Evolutionary conservation across 2,329 filamentous ascomycete species (phyloP), one percentile per base, ranked within the genome.

Genomic region (Lecanicillium sp.): DNA sequence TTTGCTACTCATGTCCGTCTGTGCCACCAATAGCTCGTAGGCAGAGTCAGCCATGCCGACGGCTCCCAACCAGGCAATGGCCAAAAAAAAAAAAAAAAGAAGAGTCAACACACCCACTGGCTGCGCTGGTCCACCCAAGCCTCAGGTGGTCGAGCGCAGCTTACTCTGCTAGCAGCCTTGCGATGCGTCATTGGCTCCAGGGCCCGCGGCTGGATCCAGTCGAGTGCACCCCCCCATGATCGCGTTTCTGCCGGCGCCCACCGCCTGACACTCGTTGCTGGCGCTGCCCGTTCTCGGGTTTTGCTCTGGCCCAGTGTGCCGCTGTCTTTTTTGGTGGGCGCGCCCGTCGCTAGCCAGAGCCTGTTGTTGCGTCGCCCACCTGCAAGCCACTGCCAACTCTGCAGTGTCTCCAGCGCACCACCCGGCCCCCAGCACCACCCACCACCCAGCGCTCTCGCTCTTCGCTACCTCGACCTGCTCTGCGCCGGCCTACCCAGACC

Each of bases 111-210:
- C n/a, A n/a, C n/a, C n/a, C n/a, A n/a, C n/a, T n/a, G n/a, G n/a
- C n/a, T n/a, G n/a, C n/a, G n/a, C n/a, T n/a, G n/a, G n/a, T n/a
- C n/a, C n/a, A n/a, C n/a, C n/a, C n/a, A n/a, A n/a, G n/a, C n/a
- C n/a, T n/a, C n/a, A n/a, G n/a, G n/a, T n/a, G n/a, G n/a, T n/a
- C n/a, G n/a, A n/a, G n/a, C n/a, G n/a, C n/a, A n/a, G n/a, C n/a
- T 29, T 29, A 12, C 12, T 29, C 12, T 29, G 26, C 26, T 29
- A 12, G 26, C 12, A 29, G 44, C 44, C 44, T 47, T 47, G 44
- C 33, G 27, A 12, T 49, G 46, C 46, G 46, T 49, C 46, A 49
- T 49, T 49, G 46, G 46, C 44, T 49, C 24, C 30, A n/a, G 12
- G 14, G 40, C 33, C 32, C 46, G 39, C 32, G 40, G 38, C 46